Evolutionary conservation across 805 yeast genomes (phyloP), one percentile per base, ranked within the genome.

Genomic region (Metschnikowia orientalis): DNA sequence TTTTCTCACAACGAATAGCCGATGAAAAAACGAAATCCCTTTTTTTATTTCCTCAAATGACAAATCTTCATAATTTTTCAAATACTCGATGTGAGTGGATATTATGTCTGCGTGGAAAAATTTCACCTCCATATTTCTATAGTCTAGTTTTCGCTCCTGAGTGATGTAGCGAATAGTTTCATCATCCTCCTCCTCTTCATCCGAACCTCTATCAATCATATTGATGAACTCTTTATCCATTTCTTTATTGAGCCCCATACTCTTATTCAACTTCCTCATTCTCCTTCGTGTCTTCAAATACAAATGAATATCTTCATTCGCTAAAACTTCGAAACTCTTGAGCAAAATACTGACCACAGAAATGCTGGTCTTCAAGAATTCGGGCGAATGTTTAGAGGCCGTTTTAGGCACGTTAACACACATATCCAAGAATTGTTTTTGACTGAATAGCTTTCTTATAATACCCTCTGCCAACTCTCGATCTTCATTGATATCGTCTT

Each of bases 1-100:
- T 24, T 75, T 70, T 29, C 76, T 68, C 2, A 58, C 47, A 29
- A 81, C 78, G 44, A 87, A 77, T 1, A 86, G 57, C 18, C 84
- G 64, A 50, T 84, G 86, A 49, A 88, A 77, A 50, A 75, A 90
- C 1, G 81, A 64, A 6, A 92, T 51, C 8, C 81, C 78, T 29
- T 71, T 68, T 44, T 77, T 79, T 27, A 90, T 59, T 30, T 78
- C 79, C 8, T 60, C 67, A 34, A 76, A 76, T 1, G 70, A 56
- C 21, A 89, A 56, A 37, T 86, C 95, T 31, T 61, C 64, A 51
- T 69, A 86, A 39, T 79, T 65, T 6, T 71, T 59, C 25, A 90
- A 63, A 37, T 72, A 75, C 31, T 69, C 71, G 34, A 84, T 72
- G 49, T 81, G 86, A 1, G 87, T 71, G 26, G 79, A 69, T 2